Conservation (phyloP, 2,329 filamentous ascomycete genomes). For the Pseudovirgaria hyperparasitica region DNA sequence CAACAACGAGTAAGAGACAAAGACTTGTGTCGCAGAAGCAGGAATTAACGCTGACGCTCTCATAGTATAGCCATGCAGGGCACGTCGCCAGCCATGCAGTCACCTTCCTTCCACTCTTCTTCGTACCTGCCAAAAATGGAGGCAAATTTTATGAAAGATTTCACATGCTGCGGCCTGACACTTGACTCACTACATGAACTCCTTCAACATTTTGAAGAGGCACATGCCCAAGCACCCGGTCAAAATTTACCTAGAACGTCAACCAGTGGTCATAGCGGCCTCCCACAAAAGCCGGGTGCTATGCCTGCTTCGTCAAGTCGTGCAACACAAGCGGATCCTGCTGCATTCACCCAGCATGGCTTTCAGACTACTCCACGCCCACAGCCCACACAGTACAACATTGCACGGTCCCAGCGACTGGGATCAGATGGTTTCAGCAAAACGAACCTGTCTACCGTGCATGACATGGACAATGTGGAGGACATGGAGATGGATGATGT, state of each 20-base stretch:
- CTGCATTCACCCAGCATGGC: constrained; percentile 22
- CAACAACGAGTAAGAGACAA: constrained; percentile 76
- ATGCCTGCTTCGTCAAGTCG: constrained; percentile 19
- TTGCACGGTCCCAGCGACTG: constrained; percentile 24
- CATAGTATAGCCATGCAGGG: constrained; percentile 85
- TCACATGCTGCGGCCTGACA: constrained; percentile 83
- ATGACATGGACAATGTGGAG: constrained; percentile 70
- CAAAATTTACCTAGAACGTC: constrained; percentile 35
- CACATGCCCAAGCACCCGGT: constrained; percentile 62
- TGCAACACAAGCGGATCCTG: constrained; percentile 27
- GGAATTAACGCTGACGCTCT: constrained; percentile 11
- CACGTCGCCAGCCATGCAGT: constrained; percentile 85
- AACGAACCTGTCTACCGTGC: constrained; percentile 27
- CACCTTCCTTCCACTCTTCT: constrained; percentile 91
- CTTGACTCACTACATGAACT: constrained; percentile 88
- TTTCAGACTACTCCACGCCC: constrained; percentile 24
- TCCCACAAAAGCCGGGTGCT: constrained; percentile 17
- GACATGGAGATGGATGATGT: constrained; percentile 97
- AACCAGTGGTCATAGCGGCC: constrained; percentile 32
- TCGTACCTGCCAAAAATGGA: constrained; percentile 95
- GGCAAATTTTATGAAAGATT: constrained; percentile 95
- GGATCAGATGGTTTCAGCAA: constrained; percentile 24
- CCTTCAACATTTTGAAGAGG: constrained; percentile 91
- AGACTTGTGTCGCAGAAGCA: constrained; percentile 2
- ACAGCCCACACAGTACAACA: constrained; percentile 25